Evolutionary conservation across 2,329 filamentous ascomycete species (phyloP).

Genomic region (Neofusicoccum parvum): DNA sequence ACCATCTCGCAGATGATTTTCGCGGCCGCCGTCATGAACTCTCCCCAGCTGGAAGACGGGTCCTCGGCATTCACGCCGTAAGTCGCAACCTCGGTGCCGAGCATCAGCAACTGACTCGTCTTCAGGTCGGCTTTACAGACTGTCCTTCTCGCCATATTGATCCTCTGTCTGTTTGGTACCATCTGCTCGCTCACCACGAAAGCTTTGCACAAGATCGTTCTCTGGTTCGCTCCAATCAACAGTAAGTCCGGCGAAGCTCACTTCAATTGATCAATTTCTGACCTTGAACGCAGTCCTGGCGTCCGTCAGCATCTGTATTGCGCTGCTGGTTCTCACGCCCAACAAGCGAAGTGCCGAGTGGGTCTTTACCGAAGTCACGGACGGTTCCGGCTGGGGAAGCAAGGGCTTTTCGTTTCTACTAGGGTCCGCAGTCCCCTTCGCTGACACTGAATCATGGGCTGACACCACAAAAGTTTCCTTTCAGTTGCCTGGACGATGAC

Average conservation of each 20-base stretch:
- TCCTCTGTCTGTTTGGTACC: conserved; percentile 58
- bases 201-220: conserved; percentile 60
- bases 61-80: conserved; percentile 61
- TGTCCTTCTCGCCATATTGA: conserved; percentile 58
- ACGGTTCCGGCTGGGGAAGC: conserved; percentile 65
- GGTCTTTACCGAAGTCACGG: conserved; percentile 63
- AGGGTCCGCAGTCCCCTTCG: conserved; percentile 45
- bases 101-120: conserved; percentile 14
- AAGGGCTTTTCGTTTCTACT: conserved; percentile 65
- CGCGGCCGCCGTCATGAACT: conserved; percentile 64
- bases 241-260: conserved; percentile 39
- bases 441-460: conserved; percentile 21
- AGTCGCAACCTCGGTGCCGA: conserved; percentile 29
- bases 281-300: conserved; percentile 52
- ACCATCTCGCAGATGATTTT: conserved; percentile 67
- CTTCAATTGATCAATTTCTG: background rate
- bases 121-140: conserved; percentile 59
- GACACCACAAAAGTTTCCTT: conserved; percentile 45
- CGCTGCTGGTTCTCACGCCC: conserved; percentile 60
- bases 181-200: conserved; percentile 66
- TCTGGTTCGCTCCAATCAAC: conserved; percentile 69
- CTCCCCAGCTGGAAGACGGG: conserved; percentile 49
- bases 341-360: conserved; percentile 60
- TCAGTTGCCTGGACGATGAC: conserved; percentile 68
- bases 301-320: conserved; percentile 62